Evolutionary conservation across 768 basidiomycete species (phyloP), one percentile per base, ranked within the genome.

Genomic region (Chalciporus pseudorubinellus): DNA sequence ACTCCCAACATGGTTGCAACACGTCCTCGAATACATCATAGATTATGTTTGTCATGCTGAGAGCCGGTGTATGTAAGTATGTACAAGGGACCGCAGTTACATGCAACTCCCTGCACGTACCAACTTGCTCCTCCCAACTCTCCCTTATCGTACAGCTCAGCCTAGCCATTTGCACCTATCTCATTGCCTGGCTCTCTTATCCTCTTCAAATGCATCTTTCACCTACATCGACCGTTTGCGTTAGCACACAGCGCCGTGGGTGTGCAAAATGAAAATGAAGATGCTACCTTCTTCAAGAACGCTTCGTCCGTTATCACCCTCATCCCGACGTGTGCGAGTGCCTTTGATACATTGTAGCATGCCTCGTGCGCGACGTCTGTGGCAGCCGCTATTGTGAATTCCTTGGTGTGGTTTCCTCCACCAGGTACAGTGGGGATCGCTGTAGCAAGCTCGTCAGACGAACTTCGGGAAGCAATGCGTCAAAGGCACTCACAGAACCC

Each of bases 361-460:
- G 83, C 85, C 22, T 81, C 71, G 55, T 92, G 91, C 0, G 89
- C 81, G 24, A 70, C 72, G 3, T 72, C 64, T 0, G 81, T 84
- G 0, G 79, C 74, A 0, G 88, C 88, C 0, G 87, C 72, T 18
- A 78, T 68, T n/a, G 79, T 70, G 63, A 92, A 92, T 12, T 72
- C 82, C 2, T 69, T 70, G 0, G 91, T 92, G 58, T 92, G 91
- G 60, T 92, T 92, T 8, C 89, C 89, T 11, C 89, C 90, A 56
- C 82, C 75, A 0, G 72, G 63, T 19, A 81, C 73, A 0, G 86
- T 89, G 3, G 90, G 91, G 39, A 92, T 92, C 11, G 87, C 89
- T 90, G 20, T 18, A 28, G 20, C 31, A 20, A 13, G 16, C 12
- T 21, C 22, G 22, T 55, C 52, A 51, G 24, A 29, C 14, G 34